phyloP scores from a whole-genome alignment of 805 yeast species.

The Pachysolen tannophilus region DNA sequence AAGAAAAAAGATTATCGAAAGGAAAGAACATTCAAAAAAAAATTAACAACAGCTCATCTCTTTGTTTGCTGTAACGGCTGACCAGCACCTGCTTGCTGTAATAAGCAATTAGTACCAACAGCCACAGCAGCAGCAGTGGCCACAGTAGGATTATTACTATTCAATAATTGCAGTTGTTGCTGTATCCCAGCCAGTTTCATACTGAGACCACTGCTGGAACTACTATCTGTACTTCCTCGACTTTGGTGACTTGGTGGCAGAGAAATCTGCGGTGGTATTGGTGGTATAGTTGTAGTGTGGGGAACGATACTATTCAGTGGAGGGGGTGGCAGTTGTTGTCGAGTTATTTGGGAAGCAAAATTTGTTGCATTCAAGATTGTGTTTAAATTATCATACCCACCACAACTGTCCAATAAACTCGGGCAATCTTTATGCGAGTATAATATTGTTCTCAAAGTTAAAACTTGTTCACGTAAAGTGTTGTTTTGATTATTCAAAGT shows the following conservation, averaged over 20 bases:
- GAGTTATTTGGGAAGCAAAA: conserved; percentile 15
- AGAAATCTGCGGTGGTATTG: neutral
- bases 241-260: neutral
- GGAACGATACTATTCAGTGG: conserved; percentile 8
- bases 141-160: too few species aligned
- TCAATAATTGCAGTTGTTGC: too few species aligned
- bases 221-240: too few species aligned
- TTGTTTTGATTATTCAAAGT: conserved; percentile 50
- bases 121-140: too few species aligned
- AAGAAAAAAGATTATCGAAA: too few species aligned
- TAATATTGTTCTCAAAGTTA: conserved; percentile 38
- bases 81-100: too few species aligned
- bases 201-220: too few species aligned
- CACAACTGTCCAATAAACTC: conserved; percentile 30
- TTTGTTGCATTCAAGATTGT: conserved; percentile 27
- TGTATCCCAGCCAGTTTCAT: too few species aligned
- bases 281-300: conserved; percentile 8
- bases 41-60: too few species aligned
- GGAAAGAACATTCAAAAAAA: too few species aligned
- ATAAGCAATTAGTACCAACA: too few species aligned
- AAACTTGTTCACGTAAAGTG: conserved; percentile 51
- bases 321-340: conserved; percentile 2
- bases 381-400: conserved; percentile 38
- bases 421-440: conserved; percentile 44
- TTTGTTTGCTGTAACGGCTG: too few species aligned